Conservation (phyloP, 1,139 yeast genomes). For the Schizosaccharomyces versatilis region DNA sequence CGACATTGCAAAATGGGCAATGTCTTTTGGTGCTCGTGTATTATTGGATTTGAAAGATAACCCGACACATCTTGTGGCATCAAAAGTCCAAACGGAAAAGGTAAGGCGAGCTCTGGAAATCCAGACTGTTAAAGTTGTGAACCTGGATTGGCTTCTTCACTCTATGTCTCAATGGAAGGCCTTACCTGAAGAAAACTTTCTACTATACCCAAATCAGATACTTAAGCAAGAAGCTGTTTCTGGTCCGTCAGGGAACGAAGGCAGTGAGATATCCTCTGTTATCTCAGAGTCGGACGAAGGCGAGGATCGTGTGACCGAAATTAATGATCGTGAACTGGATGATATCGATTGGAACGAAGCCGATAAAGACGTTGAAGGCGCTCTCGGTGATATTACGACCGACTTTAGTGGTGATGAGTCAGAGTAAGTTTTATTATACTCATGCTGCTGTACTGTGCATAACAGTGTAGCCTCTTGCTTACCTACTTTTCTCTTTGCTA, state of each 20-base stretch:
- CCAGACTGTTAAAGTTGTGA: background rate
- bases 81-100: conserved; percentile 52
- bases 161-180: background rate
- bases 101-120: conserved; percentile 37
- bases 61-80: conserved; percentile 78
- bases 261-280: background rate
- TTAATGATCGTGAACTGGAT: background rate
- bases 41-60: conserved; percentile 47
- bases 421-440: background rate
- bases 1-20: conserved; percentile 80
- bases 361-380: background rate
- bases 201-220: background rate
- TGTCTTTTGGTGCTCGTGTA: conserved; percentile 75
- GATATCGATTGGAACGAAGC: conserved; percentile 1
- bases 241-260: background rate
- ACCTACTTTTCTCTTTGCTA: no score
- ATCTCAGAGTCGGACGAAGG: background rate
- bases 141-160: background rate
- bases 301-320: background rate
- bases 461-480: background rate
- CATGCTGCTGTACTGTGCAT: background rate
- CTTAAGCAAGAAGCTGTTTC: background rate
- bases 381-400: background rate
- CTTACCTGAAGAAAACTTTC: background rate
- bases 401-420: background rate